Evolutionary conservation across 768 basidiomycete species (phyloP).

Genomic region (Omphalotus guepiniiformis): DNA sequence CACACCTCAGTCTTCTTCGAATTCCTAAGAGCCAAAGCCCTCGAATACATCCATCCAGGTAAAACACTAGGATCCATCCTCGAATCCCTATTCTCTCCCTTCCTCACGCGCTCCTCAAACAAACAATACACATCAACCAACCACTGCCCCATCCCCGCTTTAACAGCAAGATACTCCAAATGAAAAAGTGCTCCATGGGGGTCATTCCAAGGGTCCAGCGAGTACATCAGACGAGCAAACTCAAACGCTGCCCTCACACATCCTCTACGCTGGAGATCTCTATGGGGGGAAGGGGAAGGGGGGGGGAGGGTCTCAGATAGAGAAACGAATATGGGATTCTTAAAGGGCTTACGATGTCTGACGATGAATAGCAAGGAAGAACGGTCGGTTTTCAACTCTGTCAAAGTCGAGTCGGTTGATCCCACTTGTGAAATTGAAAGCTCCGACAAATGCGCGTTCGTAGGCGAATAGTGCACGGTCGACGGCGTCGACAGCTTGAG

Average conservation of each 20-base stretch:
- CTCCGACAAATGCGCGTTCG: slow-evolving; percentile 83
- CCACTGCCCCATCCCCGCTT: slow-evolving; percentile 79
- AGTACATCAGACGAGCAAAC: slow-evolving; percentile 80
- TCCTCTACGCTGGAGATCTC: slow-evolving; percentile 85
- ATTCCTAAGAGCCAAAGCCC: slow-evolving; percentile 62
- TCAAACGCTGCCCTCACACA: slow-evolving; percentile 89
- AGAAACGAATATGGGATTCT: neutral
- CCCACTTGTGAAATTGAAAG: slow-evolving; percentile 82
- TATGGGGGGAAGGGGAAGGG: no score
- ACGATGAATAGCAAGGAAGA: slow-evolving; percentile 85
- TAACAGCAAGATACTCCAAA: slow-evolving; percentile 82
- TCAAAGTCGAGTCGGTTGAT: slow-evolving; percentile 85
- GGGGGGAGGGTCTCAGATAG: neutral
- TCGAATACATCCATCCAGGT: slow-evolving; percentile 75
- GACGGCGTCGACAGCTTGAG: slow-evolving; percentile 82
- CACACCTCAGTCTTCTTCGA: slow-evolving; percentile 34
- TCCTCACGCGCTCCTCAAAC: slow-evolving; percentile 27
- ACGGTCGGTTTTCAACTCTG: slow-evolving; percentile 85
- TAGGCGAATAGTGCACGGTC: slow-evolving; percentile 93
- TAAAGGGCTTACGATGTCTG: slow-evolving; percentile 63
- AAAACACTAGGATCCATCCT: slow-evolving; percentile 53
- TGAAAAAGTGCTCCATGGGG: slow-evolving; percentile 84
- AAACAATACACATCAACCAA: slow-evolving; percentile 62
- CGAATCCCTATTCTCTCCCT: slow-evolving; percentile 13
- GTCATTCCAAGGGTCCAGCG: slow-evolving; percentile 82